These are phyloP conservation scores for Ogataea pini DNA, from an alignment of 805 yeast species.

Conservation along the genomic window DNA sequence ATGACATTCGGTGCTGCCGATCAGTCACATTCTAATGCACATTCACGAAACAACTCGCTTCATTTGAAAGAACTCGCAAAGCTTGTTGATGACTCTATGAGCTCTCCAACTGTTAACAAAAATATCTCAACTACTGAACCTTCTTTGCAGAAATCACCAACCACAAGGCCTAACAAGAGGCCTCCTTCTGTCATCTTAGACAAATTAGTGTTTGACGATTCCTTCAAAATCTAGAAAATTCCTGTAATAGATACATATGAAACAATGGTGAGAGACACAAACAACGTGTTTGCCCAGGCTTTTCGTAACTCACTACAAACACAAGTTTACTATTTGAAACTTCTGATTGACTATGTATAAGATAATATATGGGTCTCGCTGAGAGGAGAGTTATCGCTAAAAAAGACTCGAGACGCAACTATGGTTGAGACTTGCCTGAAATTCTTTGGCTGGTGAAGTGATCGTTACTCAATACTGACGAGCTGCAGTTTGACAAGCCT, in stretches of 20 bases:
- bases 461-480: conserved; percentile 58
- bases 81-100: conserved; percentile 13
- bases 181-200: conserved; percentile 45
- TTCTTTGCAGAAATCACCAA: not conserved
- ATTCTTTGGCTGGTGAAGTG: too few species aligned
- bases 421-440: too few species aligned
- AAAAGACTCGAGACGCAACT: not conserved
- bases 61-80: conserved; percentile 15
- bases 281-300: too few species aligned
- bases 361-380: not conserved
- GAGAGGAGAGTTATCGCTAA: not conserved
- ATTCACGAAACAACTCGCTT: conserved; percentile 6
- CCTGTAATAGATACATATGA: too few species aligned
- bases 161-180: conserved; percentile 21
- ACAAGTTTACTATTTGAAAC: not conserved
- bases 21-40: not conserved
- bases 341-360: conserved; percentile 17
- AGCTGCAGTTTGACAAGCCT: conserved; percentile 95
- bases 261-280: too few species aligned
- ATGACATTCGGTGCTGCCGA: not conserved
- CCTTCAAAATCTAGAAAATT: not conserved
- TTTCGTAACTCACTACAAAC: not conserved
- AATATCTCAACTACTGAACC: not conserved
- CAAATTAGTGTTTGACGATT: conserved; percentile 33
- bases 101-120: not conserved